Conservation (phyloP, 192 early-diverging fungal genomes). For the Dispira simplex region DNA sequence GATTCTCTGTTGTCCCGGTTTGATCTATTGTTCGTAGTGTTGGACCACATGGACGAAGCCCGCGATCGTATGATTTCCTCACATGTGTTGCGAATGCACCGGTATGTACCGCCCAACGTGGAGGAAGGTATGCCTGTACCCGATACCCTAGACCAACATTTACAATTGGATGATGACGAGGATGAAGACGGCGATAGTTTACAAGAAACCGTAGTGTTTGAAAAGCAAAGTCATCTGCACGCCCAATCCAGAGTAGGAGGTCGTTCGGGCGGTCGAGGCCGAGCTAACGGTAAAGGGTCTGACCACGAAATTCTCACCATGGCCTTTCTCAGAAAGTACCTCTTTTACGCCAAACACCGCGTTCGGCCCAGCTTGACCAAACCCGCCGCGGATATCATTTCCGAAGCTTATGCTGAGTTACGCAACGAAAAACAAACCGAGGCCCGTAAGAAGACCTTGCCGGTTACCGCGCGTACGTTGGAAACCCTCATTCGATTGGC, state of each 20-base stretch:
- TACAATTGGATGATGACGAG: constrained; percentile 27
- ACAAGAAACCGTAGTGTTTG: constrained; percentile 55
- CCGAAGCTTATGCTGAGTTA: constrained; percentile 66
- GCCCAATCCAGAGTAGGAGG: constrained; percentile 54
- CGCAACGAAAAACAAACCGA: constrained; percentile 59
- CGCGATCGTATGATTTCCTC: constrained; percentile 79
- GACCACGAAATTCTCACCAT: constrained; percentile 52
- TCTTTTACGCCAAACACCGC: constrained; percentile 84
- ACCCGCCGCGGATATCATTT: constrained; percentile 73
- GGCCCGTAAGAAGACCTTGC: constrained; percentile 72
- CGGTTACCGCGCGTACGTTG: constrained; percentile 95
- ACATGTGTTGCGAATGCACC: constrained; percentile 90
- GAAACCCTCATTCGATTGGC: constrained; percentile 95
- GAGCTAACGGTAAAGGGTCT: constrained; percentile 15
- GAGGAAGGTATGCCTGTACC: constrained; percentile 58
- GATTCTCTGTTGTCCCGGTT: constrained; percentile 95
- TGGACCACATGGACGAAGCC: constrained; percentile 76
- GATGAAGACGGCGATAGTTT: constrained; percentile 30
- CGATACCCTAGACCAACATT: constrained; percentile 28
- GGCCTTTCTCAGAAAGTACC: constrained; percentile 85
- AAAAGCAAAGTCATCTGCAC: constrained; percentile 73
- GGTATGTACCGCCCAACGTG: constrained; percentile 67
- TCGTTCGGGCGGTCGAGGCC: constrained; percentile 12
- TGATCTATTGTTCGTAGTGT: constrained; percentile 91
- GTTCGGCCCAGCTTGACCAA: constrained; percentile 68